Evolutionary conservation across 495 filamentous ascomycete species (phyloP).

Genomic region (Lepraria neglecta): DNA sequence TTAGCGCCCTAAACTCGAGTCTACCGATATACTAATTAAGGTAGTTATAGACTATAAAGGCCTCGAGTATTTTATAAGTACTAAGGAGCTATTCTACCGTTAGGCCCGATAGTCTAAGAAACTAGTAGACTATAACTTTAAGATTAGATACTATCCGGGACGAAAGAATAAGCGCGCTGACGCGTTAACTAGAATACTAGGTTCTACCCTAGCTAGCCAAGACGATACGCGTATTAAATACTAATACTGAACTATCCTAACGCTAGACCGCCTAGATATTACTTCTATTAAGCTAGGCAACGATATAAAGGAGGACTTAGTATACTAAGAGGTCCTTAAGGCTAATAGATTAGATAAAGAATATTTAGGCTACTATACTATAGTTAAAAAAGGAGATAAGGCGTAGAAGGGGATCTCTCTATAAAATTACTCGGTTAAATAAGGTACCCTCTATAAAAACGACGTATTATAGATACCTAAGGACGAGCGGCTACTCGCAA

Average conservation of each 20-base stretch:
- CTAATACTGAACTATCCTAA: conserved; percentile 8
- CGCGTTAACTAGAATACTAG: conserved; percentile 20
- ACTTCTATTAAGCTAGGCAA: not conserved
- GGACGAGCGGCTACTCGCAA: not conserved
- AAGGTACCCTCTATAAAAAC: not conserved
- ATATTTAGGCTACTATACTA: no score
- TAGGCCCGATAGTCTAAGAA: not conserved
- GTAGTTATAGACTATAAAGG: conserved; percentile 27
- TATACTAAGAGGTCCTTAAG: not conserved
- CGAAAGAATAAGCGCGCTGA: conserved; percentile 20
- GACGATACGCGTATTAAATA: not conserved
- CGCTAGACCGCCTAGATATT: not conserved
- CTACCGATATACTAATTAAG: conserved; percentile 15
- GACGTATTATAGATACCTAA: not conserved
- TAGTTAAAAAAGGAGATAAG: not conserved
- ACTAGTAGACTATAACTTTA: no score
- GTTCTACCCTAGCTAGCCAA: not conserved
- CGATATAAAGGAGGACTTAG: not conserved
- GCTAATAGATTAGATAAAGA: not conserved
- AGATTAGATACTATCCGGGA: conserved; percentile 4
- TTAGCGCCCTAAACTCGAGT: conserved; percentile 31
- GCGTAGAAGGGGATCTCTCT: not conserved
- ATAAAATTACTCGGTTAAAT: not conserved
- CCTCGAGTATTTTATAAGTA: conserved; percentile 31
- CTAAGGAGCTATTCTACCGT: conserved; percentile 23